Percentiles rank a stretch among this genome's conserved stretches.
phyloP scores from a whole-genome alignment of 2,329 filamentous ascomycete genomes.

The Gyromitra esculenta region DNA sequence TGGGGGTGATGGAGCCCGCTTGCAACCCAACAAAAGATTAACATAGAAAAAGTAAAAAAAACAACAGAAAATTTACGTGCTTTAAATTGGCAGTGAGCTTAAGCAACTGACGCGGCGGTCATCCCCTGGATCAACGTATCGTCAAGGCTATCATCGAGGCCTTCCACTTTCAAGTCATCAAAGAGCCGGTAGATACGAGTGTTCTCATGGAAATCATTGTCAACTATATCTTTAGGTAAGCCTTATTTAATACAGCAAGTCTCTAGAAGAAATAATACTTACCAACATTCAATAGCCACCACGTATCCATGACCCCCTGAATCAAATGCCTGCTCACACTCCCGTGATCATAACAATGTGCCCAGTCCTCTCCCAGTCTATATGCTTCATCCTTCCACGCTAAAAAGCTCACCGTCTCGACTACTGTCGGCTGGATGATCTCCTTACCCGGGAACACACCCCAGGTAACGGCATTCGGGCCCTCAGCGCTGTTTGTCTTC shows the following conservation, averaged over 20 bases:
- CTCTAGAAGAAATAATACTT: slow-evolving; percentile 60
- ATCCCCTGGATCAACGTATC: slow-evolving; percentile 21
- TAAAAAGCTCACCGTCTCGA: slow-evolving; percentile 95
- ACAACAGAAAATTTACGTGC: slow-evolving; percentile 25
- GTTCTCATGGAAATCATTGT: slow-evolving; percentile 94
- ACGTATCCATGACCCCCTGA: slow-evolving; percentile 83
- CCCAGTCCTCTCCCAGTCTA: slow-evolving; percentile 91
- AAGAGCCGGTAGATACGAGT: slow-evolving; percentile 86
- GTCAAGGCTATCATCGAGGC: slow-evolving; percentile 65
- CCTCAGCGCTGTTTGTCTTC: slow-evolving; percentile 78
- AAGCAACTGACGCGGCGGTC: slow-evolving; percentile 18
- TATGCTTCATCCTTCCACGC: slow-evolving; percentile 99
- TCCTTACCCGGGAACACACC: slow-evolving; percentile 98
- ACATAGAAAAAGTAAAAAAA: background rate
- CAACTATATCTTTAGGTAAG: slow-evolving; percentile 68
- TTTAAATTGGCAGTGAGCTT: background rate
- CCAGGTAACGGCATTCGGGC: slow-evolving; percentile 98
- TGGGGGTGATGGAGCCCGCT: slow-evolving; percentile 34
- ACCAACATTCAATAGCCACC: slow-evolving; percentile 97
- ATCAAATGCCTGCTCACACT: slow-evolving; percentile 83
- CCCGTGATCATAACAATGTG: slow-evolving; percentile 81
- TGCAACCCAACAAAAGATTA: slow-evolving; percentile 29
- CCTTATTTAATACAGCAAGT: background rate
- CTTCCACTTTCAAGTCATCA: slow-evolving; percentile 75
- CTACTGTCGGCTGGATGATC: slow-evolving; percentile 99